A percentile compares a stretch with the other conserved stretches of the same genome.
Evolutionary conservation across 257 asterid genomes (phyloP).

Genomic region (Hygrophila difformis): DNA sequence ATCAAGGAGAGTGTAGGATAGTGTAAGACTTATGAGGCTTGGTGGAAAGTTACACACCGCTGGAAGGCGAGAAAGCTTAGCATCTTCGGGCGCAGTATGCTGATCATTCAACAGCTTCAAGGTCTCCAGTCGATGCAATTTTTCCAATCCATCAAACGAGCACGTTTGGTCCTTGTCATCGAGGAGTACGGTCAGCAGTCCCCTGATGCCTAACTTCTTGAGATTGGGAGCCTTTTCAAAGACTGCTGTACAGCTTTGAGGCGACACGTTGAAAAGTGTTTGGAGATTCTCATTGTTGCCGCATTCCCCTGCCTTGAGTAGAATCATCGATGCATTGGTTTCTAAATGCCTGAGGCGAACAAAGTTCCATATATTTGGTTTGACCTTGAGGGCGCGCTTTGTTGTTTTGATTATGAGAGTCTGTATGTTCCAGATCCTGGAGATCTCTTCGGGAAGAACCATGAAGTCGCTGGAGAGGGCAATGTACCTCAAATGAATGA

Average conservation of each 20-base stretch:
- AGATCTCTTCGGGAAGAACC: constrained; percentile 15
- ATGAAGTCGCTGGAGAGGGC: constrained; percentile 11
- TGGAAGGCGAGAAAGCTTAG: neutral
- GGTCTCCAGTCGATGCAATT: constrained; percentile 12
- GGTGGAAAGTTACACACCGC: constrained; percentile 11
- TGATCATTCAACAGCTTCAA: constrained; percentile 18
- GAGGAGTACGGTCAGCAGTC: constrained; percentile 4
- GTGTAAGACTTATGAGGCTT: constrained; percentile 10
- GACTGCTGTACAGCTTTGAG: constrained; percentile 15
- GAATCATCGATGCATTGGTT: constrained; percentile 11
- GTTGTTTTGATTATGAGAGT: constrained; percentile 21
- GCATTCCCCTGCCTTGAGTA: neutral
- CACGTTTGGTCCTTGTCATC: neutral
- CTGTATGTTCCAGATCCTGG: constrained; percentile 21
- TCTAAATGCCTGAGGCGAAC: constrained; percentile 14
- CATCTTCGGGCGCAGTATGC: neutral
- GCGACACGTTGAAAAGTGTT: constrained; percentile 4
- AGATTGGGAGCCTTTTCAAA: constrained; percentile 8
- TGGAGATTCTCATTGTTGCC: neutral
- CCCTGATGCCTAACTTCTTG: constrained; percentile 20
- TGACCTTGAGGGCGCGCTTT: neutral
- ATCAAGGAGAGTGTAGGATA: constrained; percentile 13
- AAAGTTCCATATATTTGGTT: constrained; percentile 19
- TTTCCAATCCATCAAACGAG: neutral
- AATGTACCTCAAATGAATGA: constrained; percentile 16